phyloP scores from a whole-genome alignment of 1,139 yeast genomes.

The Yamadazyma siamensis region DNA sequence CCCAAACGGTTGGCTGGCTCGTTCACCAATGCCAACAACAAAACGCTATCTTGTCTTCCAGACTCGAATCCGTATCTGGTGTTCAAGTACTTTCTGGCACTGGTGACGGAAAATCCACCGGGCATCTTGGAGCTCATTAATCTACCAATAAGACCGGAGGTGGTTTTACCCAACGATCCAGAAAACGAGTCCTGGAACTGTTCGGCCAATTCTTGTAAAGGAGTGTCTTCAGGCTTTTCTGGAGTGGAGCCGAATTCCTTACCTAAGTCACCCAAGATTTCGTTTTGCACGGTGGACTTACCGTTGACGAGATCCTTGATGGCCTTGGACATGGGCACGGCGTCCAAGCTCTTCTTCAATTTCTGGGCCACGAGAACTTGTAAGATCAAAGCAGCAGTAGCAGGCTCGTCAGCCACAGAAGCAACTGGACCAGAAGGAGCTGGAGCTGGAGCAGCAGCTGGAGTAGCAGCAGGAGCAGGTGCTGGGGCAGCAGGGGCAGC shows the following conservation, averaged over 20 bases:
- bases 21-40: conserved; percentile 76
- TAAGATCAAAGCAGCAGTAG: conserved; percentile 74
- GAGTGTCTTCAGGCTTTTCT: conserved; percentile 98
- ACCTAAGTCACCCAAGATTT: conserved; percentile 95
- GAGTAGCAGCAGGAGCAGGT: conserved; percentile 29
- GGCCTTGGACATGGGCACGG: conserved; percentile 85
- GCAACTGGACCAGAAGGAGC: conserved; percentile 74
- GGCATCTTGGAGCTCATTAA: conserved; percentile 97
- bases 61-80: conserved; percentile 86
- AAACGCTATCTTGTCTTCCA: conserved; percentile 91
- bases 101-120: conserved; percentile 93
- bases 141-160: conserved; percentile 84
- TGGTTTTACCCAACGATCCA: conserved; percentile 91
- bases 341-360: conserved; percentile 84
- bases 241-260: conserved; percentile 98
- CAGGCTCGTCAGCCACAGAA: conserved; percentile 84
- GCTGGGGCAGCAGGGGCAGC: conserved; percentile 22
- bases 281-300: conserved; percentile 97
- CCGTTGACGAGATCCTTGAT: conserved; percentile 97
- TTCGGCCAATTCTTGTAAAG: conserved; percentile 92
- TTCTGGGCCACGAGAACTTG: conserved; percentile 95
- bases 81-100: conserved; percentile 88
- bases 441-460: conserved; percentile 58
- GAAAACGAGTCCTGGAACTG: conserved; percentile 85
- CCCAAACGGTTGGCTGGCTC: conserved; percentile 91